Conservation (phyloP, 306 rosid species). For the Pyrus bretschneideri region DNA sequence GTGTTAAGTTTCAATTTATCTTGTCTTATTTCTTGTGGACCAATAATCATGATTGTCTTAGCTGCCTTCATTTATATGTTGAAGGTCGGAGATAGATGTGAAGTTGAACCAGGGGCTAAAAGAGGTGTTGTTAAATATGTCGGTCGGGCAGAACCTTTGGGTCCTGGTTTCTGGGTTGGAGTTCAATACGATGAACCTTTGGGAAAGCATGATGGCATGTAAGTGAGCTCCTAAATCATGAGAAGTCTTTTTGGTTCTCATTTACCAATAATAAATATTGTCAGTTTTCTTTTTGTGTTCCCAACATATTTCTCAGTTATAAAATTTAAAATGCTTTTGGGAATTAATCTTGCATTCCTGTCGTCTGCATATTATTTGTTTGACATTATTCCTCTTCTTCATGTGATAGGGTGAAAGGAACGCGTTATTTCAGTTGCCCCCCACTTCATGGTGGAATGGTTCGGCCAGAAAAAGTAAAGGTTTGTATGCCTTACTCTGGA, state of each 20-base stretch:
- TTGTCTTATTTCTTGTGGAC: not conserved
- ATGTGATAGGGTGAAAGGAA: slow-evolving; percentile 68
- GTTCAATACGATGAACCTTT: slow-evolving; percentile 92
- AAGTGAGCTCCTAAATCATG: slow-evolving; percentile 22
- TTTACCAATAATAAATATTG: not conserved
- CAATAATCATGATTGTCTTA: not conserved
- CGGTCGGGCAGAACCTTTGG: slow-evolving; percentile 69
- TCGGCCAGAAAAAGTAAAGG: slow-evolving; percentile 94
- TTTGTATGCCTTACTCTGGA: slow-evolving; percentile 20
- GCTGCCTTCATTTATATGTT: not conserved
- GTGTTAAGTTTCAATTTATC: not conserved
- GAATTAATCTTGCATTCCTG: not conserved
- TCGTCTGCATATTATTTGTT: not conserved
- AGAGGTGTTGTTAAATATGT: slow-evolving; percentile 74
- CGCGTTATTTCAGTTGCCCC: slow-evolving; percentile 70
- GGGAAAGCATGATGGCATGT: slow-evolving; percentile 97
- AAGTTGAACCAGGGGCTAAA: slow-evolving; percentile 87
- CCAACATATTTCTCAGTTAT: not conserved
- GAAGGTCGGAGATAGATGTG: slow-evolving; percentile 89
- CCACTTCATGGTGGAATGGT: slow-evolving; percentile 78
- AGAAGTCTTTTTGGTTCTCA: not conserved
- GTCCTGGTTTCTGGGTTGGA: slow-evolving; percentile 95
- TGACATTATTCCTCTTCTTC: slow-evolving; percentile 2
- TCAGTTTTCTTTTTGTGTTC: not conserved
- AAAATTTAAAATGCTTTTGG: not conserved